Conservation (phyloP, 495 filamentous ascomycete genomes). For the Talaromyces trachyspermus region DNA sequence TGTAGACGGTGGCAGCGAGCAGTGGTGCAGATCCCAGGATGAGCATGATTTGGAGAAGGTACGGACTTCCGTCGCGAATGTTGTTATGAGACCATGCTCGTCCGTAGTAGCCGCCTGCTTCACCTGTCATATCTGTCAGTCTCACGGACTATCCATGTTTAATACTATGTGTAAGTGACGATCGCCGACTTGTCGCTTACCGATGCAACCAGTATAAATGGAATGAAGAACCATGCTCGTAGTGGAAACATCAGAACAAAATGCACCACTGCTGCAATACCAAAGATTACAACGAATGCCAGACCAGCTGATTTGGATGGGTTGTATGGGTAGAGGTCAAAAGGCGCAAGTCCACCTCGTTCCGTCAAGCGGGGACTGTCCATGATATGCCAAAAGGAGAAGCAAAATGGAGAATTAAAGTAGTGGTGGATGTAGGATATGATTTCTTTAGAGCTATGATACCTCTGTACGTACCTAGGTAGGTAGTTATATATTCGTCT, state of each 20-base stretch:
- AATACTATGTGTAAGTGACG: too few relatives aligned
- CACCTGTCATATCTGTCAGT: constrained; percentile 20
- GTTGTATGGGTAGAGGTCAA: constrained; percentile 42
- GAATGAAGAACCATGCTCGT: constrained; percentile 47
- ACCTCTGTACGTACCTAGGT: neutral
- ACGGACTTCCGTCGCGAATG: constrained; percentile 21
- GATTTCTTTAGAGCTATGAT: too few relatives aligned
- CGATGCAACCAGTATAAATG: constrained; percentile 47
- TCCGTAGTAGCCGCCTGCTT: constrained; percentile 43
- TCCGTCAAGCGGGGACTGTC: neutral
- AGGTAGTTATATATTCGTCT: neutral
- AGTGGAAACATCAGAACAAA: constrained; percentile 34
- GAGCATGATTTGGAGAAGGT: constrained; percentile 38
- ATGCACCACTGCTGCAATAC: constrained; percentile 30
- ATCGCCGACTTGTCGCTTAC: too few relatives aligned
- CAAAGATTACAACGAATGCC: constrained; percentile 43
- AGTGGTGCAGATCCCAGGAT: constrained; percentile 39
- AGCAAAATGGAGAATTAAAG: neutral
- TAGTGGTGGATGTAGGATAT: neutral
- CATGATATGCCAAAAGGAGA: neutral
- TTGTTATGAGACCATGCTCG: constrained; percentile 30
- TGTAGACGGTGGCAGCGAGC: constrained; percentile 52
- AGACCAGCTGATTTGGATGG: constrained; percentile 40
- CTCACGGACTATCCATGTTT: too few relatives aligned
- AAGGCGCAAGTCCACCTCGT: neutral